Conservation (phyloP, 805 yeast genomes). For the Komagataella pastoris region DNA sequence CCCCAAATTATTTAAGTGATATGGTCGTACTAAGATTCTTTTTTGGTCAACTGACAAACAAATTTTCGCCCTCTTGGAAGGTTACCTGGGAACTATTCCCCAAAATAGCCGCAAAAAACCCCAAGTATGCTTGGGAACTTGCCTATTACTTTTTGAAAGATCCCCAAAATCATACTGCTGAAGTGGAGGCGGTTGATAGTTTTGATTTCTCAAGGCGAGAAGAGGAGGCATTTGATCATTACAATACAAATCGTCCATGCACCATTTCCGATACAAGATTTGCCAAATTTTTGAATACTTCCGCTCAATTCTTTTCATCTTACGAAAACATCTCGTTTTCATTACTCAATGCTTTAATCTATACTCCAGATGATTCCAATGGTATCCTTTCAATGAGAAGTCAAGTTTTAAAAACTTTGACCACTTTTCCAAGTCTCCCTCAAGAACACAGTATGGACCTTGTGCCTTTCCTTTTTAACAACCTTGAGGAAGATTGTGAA, state of each 20-base stretch:
- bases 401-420: constrained; percentile 45
- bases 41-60: constrained; percentile 61
- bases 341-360: not conserved
- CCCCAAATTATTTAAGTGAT: constrained; percentile 11
- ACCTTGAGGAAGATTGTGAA: constrained; percentile 17
- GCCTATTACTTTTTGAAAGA: constrained; percentile 12
- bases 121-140: constrained; percentile 41
- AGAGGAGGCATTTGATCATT: not conserved
- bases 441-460: constrained; percentile 47
- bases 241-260: not conserved
- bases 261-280: not conserved
- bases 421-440: constrained; percentile 49
- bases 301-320: not conserved
- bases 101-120: constrained; percentile 24
- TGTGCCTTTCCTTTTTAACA: constrained; percentile 40
- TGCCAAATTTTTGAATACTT: not conserved
- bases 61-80: constrained; percentile 79
- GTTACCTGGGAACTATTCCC: constrained; percentile 55
- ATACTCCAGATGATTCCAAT: not conserved
- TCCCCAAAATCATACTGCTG: not conserved
- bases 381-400: constrained; percentile 25
- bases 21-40: constrained; percentile 30
- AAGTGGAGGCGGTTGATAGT: not conserved
- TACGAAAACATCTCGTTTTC: not conserved
- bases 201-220: not conserved